A percentile compares a stretch with the other conserved stretches of the same genome.
Evolutionary conservation across 2,329 filamentous ascomycete genomes (phyloP).

Genomic region (Curvularia hawaiiensis): DNA sequence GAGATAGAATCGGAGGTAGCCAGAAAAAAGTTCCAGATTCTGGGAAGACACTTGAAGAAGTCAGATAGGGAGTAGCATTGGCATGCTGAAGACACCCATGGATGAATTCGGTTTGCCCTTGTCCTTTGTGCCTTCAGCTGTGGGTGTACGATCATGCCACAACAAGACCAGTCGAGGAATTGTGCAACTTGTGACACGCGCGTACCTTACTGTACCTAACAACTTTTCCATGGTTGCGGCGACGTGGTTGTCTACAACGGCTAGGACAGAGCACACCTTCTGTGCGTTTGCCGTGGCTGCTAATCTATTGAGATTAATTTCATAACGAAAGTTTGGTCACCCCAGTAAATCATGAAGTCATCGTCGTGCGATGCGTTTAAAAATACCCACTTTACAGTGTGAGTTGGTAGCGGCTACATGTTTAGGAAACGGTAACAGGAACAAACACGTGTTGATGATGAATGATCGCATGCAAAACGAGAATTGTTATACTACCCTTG

Average conservation of each 20-base stretch:
- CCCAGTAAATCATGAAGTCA: neutral
- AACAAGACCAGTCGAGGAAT: neutral
- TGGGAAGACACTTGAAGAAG: constrained; percentile 8
- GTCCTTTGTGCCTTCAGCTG: neutral
- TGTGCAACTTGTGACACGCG: constrained; percentile 5
- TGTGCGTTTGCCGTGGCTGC: neutral
- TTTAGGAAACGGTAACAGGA: neutral
- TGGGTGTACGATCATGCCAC: constrained; percentile 1
- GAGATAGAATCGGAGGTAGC: neutral
- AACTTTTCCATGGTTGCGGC: neutral
- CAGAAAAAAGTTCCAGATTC: neutral
- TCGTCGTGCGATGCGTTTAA: constrained; percentile 19
- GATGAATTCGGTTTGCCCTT: constrained; percentile 11
- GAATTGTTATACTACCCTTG: neutral
- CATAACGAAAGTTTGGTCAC: constrained; percentile 2
- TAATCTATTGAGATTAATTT: neutral
- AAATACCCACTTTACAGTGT: neutral
- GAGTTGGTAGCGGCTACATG: neutral
- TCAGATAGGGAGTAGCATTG: constrained; percentile 10
- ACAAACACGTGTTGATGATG: neutral
- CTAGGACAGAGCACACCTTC: neutral
- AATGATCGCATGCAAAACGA: neutral
- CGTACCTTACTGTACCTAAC: neutral
- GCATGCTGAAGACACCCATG: constrained; percentile 16
- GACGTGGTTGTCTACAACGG: neutral